Conservation (phyloP, 768 basidiomycete genomes). For the Lentinula aciculospora region DNA sequence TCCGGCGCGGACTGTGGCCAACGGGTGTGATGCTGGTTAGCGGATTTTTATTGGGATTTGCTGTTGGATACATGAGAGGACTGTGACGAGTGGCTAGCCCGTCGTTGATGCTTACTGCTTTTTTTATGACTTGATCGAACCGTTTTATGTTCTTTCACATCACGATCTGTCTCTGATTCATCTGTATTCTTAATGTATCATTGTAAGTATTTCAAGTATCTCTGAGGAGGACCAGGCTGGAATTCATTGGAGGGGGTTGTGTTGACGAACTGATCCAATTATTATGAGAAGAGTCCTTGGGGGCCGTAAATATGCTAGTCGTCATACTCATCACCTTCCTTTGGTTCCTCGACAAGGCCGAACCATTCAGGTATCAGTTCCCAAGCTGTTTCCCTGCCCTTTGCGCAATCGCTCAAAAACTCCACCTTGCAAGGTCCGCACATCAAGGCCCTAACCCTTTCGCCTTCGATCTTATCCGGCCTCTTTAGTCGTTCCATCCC, state of each 20-base stretch:
- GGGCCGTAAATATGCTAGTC: background rate
- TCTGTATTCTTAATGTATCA: background rate
- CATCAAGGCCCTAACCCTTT: conserved; percentile 43
- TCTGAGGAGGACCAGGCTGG: too few relatives aligned
- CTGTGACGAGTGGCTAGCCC: background rate
- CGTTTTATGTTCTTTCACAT: too few relatives aligned
- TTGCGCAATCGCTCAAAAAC: conserved; percentile 25
- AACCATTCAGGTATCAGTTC: background rate
- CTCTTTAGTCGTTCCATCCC: conserved; percentile 67
- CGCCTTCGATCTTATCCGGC: conserved; percentile 65
- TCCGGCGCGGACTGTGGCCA: background rate
- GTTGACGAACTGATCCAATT: too few relatives aligned
- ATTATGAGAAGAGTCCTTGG: too few relatives aligned
- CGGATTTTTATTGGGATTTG: background rate
- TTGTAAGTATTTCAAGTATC: too few relatives aligned
- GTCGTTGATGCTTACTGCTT: background rate
- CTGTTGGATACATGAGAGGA: background rate
- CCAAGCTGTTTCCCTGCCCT: conserved; percentile 1
- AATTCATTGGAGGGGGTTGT: too few relatives aligned
- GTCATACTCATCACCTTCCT: background rate
- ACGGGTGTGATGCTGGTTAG: background rate
- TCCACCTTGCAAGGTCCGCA: conserved; percentile 47
- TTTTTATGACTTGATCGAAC: too few relatives aligned
- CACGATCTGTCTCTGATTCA: too few relatives aligned
- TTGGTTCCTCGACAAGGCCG: background rate